Evolutionary conservation across 2,329 filamentous ascomycete species (phyloP).

Genomic region (Hypoxylon sp.): DNA sequence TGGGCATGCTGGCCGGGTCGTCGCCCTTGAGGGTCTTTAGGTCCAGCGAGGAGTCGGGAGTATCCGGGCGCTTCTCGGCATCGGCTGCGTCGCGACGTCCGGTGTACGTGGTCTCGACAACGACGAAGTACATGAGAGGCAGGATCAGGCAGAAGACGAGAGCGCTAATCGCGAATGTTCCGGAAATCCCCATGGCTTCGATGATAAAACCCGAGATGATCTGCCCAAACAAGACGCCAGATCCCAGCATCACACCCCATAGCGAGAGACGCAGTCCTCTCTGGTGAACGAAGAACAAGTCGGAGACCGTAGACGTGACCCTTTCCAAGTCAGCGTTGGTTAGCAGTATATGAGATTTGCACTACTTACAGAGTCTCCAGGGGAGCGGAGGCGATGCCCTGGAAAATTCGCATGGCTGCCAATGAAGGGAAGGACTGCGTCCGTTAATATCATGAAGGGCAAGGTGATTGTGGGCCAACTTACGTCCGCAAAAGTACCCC

Average conservation of each 20-base stretch:
- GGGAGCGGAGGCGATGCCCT: conserved; percentile 37
- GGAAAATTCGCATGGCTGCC: conserved; percentile 40
- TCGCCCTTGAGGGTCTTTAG: conserved; percentile 27
- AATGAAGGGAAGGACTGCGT: conserved; percentile 36
- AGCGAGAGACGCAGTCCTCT: conserved; percentile 36
- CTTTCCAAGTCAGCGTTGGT: neutral
- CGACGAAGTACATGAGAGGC: conserved; percentile 53
- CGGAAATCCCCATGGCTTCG: conserved; percentile 46
- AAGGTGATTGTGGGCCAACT: neutral
- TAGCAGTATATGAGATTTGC: neutral
- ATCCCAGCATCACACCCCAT: conserved; percentile 36
- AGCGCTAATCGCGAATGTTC: conserved; percentile 50
- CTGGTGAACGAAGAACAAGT: conserved; percentile 39
- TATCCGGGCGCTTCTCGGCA: conserved; percentile 17
- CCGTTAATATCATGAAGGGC: neutral
- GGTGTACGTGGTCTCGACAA: conserved; percentile 53
- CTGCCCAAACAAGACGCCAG: conserved; percentile 45
- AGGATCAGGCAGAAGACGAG: conserved; percentile 52
- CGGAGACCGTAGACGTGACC: conserved; percentile 39
- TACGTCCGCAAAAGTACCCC: conserved; percentile 39
- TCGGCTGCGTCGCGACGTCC: conserved; percentile 5
- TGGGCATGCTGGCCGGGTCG: conserved; percentile 22
- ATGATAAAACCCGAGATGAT: conserved; percentile 53
- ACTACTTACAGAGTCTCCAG: conserved; percentile 30
- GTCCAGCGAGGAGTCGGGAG: conserved; percentile 19